phyloP scores from a whole-genome alignment of 2,329 filamentous ascomycete genomes.

The Alternaria metachromatica region DNA sequence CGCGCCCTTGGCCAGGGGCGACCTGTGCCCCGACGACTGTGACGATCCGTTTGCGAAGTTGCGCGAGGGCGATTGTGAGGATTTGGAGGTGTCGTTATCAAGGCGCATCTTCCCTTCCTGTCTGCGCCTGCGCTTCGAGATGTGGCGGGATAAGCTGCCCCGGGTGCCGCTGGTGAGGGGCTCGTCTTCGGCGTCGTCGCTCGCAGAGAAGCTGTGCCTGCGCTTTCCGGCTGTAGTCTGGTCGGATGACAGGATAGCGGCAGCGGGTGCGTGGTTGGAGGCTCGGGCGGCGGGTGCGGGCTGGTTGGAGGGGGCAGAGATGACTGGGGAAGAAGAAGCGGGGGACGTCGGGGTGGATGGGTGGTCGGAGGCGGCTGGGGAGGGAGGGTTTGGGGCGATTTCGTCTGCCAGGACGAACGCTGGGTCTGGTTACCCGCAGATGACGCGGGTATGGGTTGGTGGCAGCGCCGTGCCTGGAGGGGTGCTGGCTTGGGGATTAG shows the following conservation, averaged over 20 bases:
- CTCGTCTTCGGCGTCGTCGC: slow-evolving; percentile 28
- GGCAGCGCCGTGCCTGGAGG: slow-evolving; percentile 29
- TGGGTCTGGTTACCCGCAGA: slow-evolving; percentile 41
- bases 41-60: slow-evolving; percentile 50
- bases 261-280: slow-evolving; percentile 21
- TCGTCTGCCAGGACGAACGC: slow-evolving; percentile 76
- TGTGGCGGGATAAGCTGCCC: slow-evolving; percentile 45
- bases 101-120: slow-evolving; percentile 52
- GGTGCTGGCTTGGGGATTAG: slow-evolving; percentile 18
- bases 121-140: slow-evolving; percentile 53
- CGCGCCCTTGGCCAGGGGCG: slow-evolving; percentile 45
- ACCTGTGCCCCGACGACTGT: slow-evolving; percentile 41
- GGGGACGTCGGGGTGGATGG: slow-evolving; percentile 55
- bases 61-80: slow-evolving; percentile 44
- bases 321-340: slow-evolving; percentile 15
- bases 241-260: slow-evolving; percentile 23
- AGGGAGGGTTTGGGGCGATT: slow-evolving; percentile 61
- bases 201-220: slow-evolving; percentile 41
- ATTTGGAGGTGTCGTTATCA: slow-evolving; percentile 52
- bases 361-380: slow-evolving; percentile 72
- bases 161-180: slow-evolving; percentile 20
- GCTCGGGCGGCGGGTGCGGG: slow-evolving; percentile 22
- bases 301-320: slow-evolving; percentile 25
- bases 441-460: slow-evolving; percentile 34
- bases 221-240: slow-evolving; percentile 36